These are phyloP conservation scores for Eremomyces bilateralis DNA, from an alignment of 495 filamentous ascomycete species.

Conservation along the genomic window DNA sequence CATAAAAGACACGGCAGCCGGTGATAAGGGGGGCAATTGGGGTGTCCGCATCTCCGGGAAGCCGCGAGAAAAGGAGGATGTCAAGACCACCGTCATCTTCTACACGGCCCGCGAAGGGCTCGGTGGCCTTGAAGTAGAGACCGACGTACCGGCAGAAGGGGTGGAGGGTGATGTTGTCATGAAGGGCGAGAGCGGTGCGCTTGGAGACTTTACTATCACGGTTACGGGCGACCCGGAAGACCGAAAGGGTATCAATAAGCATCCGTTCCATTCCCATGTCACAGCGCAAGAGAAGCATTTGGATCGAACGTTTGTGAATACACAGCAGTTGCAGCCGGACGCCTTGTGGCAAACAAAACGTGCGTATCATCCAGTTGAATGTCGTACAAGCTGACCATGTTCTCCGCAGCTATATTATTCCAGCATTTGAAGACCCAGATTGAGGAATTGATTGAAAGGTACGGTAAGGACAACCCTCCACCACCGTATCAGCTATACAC, in stretches of 20 bases:
- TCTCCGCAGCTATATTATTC: conserved; percentile 38
- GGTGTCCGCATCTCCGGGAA: conserved; percentile 68
- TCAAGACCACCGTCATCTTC: conserved; percentile 61
- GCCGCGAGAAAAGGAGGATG: conserved; percentile 43
- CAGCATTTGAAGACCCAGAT: conserved; percentile 55
- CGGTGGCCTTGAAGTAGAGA: conserved; percentile 37
- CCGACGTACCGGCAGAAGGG: conserved; percentile 30
- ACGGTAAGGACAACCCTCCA: conserved; percentile 48
- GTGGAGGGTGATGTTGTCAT: conserved; percentile 55
- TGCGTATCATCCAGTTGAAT: conserved; percentile 6
- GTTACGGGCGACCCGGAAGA: conserved; percentile 43
- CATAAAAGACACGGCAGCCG: conserved; percentile 67
- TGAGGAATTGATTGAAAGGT: conserved; percentile 42
- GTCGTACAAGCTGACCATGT: conserved; percentile 7
- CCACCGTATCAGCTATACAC: conserved; percentile 77
- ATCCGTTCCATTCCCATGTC: conserved; percentile 38
- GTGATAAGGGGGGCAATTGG: conserved; percentile 77
- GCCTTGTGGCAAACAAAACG: conserved; percentile 74
- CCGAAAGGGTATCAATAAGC: conserved; percentile 25
- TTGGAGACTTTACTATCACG: conserved; percentile 71
- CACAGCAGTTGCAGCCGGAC: conserved; percentile 41
- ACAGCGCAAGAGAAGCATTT: conserved; percentile 51
- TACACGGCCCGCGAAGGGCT: conserved; percentile 63
- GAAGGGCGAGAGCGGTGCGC: conserved; percentile 42
- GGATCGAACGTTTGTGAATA: conserved; percentile 53